These are phyloP conservation scores for Tolypocladium ophioglossoides DNA, from an alignment of 2,329 filamentous ascomycete species.

Conservation along the genomic window DNA sequence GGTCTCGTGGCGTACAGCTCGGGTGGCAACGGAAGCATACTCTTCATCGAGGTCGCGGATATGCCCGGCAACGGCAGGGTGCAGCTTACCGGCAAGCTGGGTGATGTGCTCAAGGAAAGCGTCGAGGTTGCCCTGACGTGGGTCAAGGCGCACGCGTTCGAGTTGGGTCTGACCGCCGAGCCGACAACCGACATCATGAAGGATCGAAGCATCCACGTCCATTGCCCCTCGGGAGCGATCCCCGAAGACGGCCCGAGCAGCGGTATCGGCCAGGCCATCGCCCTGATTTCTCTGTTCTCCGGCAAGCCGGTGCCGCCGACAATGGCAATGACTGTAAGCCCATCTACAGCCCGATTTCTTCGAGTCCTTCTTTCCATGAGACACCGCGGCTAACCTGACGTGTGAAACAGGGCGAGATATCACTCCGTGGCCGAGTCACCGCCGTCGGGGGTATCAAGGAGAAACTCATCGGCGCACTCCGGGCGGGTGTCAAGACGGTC, in stretches of 20 bases:
- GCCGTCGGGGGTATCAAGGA: constrained; percentile 97
- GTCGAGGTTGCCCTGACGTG: constrained; percentile 93
- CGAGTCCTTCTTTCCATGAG: background rate
- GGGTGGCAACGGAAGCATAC: constrained; percentile 86
- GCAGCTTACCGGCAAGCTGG: constrained; percentile 91
- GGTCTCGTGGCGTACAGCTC: constrained; percentile 91
- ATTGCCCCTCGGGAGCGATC: constrained; percentile 89
- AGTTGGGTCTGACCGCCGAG: constrained; percentile 72
- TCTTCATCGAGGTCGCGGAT: constrained; percentile 96
- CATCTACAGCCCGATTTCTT: background rate
- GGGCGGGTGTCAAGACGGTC: constrained; percentile 91
- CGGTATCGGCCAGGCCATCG: constrained; percentile 88
- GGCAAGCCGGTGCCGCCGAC: constrained; percentile 79
- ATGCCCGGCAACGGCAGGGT: constrained; percentile 91
- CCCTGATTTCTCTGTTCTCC: constrained; percentile 81
- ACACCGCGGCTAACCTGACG: constrained; percentile 11
- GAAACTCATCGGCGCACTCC: constrained; percentile 88
- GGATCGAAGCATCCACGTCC: constrained; percentile 85
- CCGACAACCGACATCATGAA: constrained; percentile 92
- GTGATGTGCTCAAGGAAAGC: constrained; percentile 92
- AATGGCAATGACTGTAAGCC: constrained; percentile 80
- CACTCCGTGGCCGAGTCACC: constrained; percentile 79
- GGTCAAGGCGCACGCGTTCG: constrained; percentile 93
- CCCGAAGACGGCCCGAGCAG: constrained; percentile 86
- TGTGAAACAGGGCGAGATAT: constrained; percentile 50